phyloP scores from a whole-genome alignment of 2,329 filamentous ascomycete species.

The Alternaria ethzedia region DNA sequence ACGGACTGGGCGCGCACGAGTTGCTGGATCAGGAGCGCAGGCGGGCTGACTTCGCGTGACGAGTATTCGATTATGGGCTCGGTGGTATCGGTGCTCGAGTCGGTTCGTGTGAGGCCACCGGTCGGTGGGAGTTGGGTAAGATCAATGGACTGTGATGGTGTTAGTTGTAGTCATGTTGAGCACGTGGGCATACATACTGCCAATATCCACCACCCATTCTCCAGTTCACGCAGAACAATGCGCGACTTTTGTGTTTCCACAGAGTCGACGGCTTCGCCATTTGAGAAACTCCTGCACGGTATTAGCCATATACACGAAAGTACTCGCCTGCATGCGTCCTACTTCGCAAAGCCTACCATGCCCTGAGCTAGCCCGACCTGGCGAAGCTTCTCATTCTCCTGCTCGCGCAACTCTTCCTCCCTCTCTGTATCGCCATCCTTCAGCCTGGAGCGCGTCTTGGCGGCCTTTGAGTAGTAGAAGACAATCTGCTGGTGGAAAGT shows the following conservation, averaged over 20 bases:
- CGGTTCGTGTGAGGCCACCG: conserved; percentile 40
- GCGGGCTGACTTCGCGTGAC: conserved; percentile 85
- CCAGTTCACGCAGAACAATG: conserved; percentile 84
- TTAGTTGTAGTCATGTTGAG: neutral
- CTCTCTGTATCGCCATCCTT: conserved; percentile 36
- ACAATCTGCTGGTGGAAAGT: conserved; percentile 83
- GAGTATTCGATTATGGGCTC: conserved; percentile 75
- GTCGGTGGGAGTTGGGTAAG: conserved; percentile 72
- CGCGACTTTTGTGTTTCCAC: conserved; percentile 91
- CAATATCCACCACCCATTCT: conserved; percentile 93
- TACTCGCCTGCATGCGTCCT: conserved; percentile 18
- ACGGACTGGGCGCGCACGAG: conserved; percentile 80
- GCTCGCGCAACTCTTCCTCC: conserved; percentile 58
- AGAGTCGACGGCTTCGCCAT: conserved; percentile 75
- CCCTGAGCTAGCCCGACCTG: conserved; percentile 96
- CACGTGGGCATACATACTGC: conserved; percentile 65
- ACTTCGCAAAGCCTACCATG: conserved; percentile 86
- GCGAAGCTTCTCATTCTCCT: conserved; percentile 83
- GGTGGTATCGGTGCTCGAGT: conserved; percentile 19
- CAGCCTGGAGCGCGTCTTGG: conserved; percentile 38
- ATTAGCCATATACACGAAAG: neutral
- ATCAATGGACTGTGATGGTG: conserved; percentile 70
- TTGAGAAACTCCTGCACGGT: conserved; percentile 71
- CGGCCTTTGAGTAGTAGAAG: conserved; percentile 76
- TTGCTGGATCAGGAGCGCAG: conserved; percentile 78